A percentile compares a stretch with the other conserved stretches of the same genome.
Evolutionary conservation across 2,329 filamentous ascomycete genomes (phyloP).

Genomic region (Blastomyces emzantsi): DNA sequence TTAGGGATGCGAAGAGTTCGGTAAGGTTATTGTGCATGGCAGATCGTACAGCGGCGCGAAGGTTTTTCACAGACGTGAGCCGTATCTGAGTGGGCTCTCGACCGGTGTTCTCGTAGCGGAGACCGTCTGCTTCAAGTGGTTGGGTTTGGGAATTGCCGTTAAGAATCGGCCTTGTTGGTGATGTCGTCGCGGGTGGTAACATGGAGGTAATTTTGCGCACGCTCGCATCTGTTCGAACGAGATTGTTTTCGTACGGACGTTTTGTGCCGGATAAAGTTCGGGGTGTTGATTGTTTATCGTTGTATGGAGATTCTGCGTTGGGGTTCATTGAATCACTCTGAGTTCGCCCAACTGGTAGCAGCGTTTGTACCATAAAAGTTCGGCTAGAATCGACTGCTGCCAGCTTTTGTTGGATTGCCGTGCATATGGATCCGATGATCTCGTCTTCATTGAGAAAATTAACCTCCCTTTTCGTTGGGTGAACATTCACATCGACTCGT

Average conservation of each 20-base stretch:
- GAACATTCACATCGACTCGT: constrained; percentile 92
- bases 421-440: constrained; percentile 78
- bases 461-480: constrained; percentile 93
- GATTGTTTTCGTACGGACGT: constrained; percentile 70
- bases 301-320: constrained; percentile 15
- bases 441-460: constrained; percentile 98
- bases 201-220: constrained; percentile 94
- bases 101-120: constrained; percentile 63
- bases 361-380: constrained; percentile 86
- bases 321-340: constrained; percentile 20
- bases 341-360: constrained; percentile 59
- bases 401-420: constrained; percentile 65
- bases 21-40: constrained; percentile 77
- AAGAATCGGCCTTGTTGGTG: constrained; percentile 21
- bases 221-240: constrained; percentile 82
- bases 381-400: constrained; percentile 86
- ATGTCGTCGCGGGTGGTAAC: constrained; percentile 54
- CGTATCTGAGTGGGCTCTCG: constrained; percentile 61
- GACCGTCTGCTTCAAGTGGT: constrained; percentile 37
- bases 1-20: constrained; percentile 77
- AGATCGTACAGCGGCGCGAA: constrained; percentile 71
- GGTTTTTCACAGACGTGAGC: constrained; percentile 73
- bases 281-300: constrained; percentile 30
- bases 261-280: constrained; percentile 33
- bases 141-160: constrained; percentile 29